phyloP scores from a whole-genome alignment of 441 rosid genomes.

The Gossypium schwendimanii region DNA sequence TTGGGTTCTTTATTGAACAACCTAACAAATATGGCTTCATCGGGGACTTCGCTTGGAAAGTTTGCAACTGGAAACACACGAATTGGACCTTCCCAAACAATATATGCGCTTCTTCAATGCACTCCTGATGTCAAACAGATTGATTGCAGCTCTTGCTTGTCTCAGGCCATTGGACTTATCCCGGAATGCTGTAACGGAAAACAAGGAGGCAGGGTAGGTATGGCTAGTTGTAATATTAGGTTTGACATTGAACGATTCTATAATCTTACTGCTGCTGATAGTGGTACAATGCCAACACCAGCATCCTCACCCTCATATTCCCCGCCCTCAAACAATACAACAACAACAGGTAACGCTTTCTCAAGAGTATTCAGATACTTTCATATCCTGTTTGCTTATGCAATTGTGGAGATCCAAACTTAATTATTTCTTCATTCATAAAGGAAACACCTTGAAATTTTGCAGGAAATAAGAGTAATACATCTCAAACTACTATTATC shows the following conservation, averaged over 20 bases:
- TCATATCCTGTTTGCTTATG: constrained; percentile 1
- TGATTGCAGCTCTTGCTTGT: constrained; percentile 38
- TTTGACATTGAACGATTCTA: constrained; percentile 20
- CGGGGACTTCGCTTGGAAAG: constrained; percentile 30
- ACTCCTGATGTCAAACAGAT: constrained; percentile 35
- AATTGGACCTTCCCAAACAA: constrained; percentile 23
- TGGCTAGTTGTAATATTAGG: constrained; percentile 32
- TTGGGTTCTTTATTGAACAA: constrained; percentile 22
- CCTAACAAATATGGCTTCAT: constrained; percentile 23
- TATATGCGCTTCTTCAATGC: constrained; percentile 47
- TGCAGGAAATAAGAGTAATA: constrained; percentile 18
- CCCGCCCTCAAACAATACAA: not conserved
- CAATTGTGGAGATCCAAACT: not conserved
- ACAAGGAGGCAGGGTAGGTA: constrained; percentile 28
- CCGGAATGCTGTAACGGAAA: constrained; percentile 10
- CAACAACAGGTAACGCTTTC: constrained; percentile 13
- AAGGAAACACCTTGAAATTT: not conserved
- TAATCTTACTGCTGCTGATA: not conserved
- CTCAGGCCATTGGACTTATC: constrained; percentile 2
- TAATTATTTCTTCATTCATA: not conserved
- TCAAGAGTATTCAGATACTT: not conserved
- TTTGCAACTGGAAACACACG: constrained; percentile 14
- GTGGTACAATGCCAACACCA: constrained; percentile 3
- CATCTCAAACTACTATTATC: constrained; percentile 10
- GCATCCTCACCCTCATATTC: not conserved